Percentiles rank a stretch among this genome's conserved stretches.
phyloP scores from a whole-genome alignment of 805 yeast species.

The Candida manassasensis region DNA sequence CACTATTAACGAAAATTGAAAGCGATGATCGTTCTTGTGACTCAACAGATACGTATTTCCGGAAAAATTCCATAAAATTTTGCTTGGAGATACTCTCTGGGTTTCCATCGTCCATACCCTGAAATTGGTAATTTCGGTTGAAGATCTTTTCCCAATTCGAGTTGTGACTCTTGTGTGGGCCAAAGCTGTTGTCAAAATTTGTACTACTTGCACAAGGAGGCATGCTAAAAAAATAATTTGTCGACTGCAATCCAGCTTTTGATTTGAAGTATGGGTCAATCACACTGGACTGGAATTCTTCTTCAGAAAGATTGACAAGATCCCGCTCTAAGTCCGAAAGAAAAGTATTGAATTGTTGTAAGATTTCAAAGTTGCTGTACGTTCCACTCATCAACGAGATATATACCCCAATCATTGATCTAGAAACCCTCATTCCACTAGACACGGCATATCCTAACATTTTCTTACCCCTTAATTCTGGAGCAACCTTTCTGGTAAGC shows the following conservation, averaged over 20 bases:
- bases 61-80: constrained; percentile 11
- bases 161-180: constrained; percentile 33
- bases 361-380: constrained; percentile 37
- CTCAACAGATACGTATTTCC: constrained; percentile 11
- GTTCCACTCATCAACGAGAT: constrained; percentile 52
- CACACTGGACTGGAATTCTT: constrained; percentile 30
- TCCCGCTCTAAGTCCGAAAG: constrained; percentile 37
- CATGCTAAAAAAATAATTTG: constrained; percentile 18
- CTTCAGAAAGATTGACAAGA: constrained; percentile 24
- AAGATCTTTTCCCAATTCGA: constrained; percentile 47
- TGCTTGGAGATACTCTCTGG: constrained; percentile 27
- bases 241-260: constrained; percentile 5
- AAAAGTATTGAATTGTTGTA: constrained; percentile 44
- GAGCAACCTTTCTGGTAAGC: constrained; percentile 39
- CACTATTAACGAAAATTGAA: constrained; percentile 7
- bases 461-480: constrained; percentile 48
- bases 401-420: constrained; percentile 55
- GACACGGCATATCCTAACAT: constrained; percentile 60
- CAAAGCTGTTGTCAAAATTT: constrained; percentile 15
- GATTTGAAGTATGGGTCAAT: constrained; percentile 25
- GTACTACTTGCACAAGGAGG: constrained; percentile 26
- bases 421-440: constrained; percentile 50
- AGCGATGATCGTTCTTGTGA: constrained; percentile 11
- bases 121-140: constrained; percentile 39
- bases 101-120: constrained; percentile 24